Conservation (phyloP, 371 early-diverging fungal genomes). For the Syncephalis plumigaleata region DNA sequence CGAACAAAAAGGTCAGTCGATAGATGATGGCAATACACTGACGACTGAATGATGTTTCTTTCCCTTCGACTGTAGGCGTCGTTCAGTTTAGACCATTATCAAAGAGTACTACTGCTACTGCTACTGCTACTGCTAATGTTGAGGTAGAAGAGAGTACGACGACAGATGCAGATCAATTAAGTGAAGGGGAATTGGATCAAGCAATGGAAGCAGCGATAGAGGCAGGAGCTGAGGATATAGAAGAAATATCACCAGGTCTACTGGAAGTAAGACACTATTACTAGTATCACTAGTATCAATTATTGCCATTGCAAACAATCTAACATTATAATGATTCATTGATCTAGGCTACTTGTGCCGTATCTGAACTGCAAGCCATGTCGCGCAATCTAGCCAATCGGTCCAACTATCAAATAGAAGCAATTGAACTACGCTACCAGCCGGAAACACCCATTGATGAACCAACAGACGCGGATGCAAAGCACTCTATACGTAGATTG, state of each 20-base stretch:
- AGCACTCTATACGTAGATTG: conserved; percentile 17
- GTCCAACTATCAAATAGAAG: conserved; percentile 3
- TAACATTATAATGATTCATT: too few relatives aligned
- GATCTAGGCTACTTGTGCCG: not conserved
- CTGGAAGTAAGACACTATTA: too few relatives aligned
- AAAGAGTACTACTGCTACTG: too few relatives aligned
- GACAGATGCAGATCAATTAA: too few relatives aligned
- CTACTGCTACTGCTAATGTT: too few relatives aligned
- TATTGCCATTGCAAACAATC: too few relatives aligned
- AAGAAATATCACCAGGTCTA: not conserved
- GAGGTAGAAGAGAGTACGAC: not conserved
- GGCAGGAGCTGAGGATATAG: conserved; percentile 13
- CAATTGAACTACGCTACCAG: conserved; percentile 8
- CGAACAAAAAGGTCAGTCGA: conserved; percentile 24
- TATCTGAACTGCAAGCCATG: not conserved
- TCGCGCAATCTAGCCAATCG: not conserved
- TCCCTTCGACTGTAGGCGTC: not conserved
- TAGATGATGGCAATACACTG: not conserved
- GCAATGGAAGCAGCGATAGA: conserved; percentile 36
- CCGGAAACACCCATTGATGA: conserved; percentile 22
- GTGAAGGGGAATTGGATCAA: conserved; percentile 11
- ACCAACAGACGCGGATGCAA: conserved; percentile 17
- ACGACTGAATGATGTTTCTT: not conserved
- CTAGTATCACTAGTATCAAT: too few relatives aligned
- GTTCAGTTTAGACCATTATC: too few relatives aligned